phyloP scores from a whole-genome alignment of 1,139 yeast genomes.

The Yamadazyma kanchanaburiensis region DNA sequence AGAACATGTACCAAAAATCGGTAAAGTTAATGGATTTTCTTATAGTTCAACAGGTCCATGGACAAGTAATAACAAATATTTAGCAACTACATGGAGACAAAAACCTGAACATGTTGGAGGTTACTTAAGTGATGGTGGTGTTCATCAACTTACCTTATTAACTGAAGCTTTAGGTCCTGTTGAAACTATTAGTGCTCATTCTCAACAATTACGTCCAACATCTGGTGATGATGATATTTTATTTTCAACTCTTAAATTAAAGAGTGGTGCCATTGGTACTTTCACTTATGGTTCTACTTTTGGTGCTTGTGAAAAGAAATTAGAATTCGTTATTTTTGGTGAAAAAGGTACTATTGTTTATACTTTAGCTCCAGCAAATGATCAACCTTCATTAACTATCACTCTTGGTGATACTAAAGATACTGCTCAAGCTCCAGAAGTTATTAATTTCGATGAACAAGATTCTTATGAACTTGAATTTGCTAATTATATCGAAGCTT shows the following conservation, averaged over 20 bases:
- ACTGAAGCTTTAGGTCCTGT: conserved; percentile 81
- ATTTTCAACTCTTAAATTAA: conserved; percentile 63
- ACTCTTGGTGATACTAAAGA: conserved; percentile 47
- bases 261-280: conserved; percentile 73
- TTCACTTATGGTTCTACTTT: conserved; percentile 90
- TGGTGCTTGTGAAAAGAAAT: conserved; percentile 74
- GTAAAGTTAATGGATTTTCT: conserved; percentile 71
- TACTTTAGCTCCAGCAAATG: conserved; percentile 55
- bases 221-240: conserved; percentile 82
- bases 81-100: conserved; percentile 78
- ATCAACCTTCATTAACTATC: conserved; percentile 42
- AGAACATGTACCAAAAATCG: conserved; percentile 64
- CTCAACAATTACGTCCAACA: conserved; percentile 69
- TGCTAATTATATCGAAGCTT: conserved; percentile 69
- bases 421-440: conserved; percentile 39
- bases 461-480: conserved; percentile 58
- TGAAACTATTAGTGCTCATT: conserved; percentile 63
- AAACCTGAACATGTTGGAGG: conserved; percentile 92
- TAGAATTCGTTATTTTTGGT: conserved; percentile 70
- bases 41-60: conserved; percentile 83
- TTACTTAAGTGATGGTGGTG: conserved; percentile 90
- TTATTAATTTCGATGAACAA: conserved; percentile 59
- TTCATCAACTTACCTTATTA: conserved; percentile 83
- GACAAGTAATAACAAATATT: conserved; percentile 59
- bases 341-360: conserved; percentile 68